Conservation (phyloP, 139 green algal species). For the Edaphochlamys debaryana region DNA sequence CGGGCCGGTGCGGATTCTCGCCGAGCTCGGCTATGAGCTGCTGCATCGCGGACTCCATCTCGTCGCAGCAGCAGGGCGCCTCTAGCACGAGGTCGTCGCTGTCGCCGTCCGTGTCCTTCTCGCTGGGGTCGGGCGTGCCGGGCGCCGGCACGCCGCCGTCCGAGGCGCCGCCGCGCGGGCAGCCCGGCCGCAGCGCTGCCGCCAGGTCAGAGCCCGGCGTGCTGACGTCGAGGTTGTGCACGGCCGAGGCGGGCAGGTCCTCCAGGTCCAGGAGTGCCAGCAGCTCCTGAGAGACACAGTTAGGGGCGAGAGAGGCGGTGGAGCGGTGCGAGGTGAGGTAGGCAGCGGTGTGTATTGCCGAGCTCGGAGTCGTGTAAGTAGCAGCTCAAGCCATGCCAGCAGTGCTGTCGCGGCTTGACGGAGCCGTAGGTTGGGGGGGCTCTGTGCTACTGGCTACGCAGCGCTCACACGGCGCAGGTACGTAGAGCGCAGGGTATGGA, state of each 20-base stretch:
- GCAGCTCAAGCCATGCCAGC: too few species aligned
- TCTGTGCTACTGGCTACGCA: too few species aligned
- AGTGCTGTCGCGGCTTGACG: too few species aligned
- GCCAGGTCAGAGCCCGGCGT: too few species aligned
- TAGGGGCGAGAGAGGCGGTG: neutral
- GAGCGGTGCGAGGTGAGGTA: too few species aligned
- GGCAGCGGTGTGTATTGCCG: too few species aligned
- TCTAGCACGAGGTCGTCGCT: slow-evolving; percentile 41
- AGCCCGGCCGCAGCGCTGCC: neutral
- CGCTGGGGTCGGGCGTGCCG: slow-evolving; percentile 55
- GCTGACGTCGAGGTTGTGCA: slow-evolving; percentile 5
- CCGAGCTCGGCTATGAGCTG: slow-evolving; percentile 24
- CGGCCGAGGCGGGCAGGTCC: slow-evolving; percentile 13
- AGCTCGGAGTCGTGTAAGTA: too few species aligned
- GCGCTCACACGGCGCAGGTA: too few species aligned
- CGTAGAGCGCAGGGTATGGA: too few species aligned
- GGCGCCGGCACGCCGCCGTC: slow-evolving; percentile 35
- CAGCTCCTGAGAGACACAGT: slow-evolving; percentile 50
- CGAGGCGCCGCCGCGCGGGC: neutral
- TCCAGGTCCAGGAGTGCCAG: slow-evolving; percentile 61
- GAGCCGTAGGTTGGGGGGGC: too few species aligned
- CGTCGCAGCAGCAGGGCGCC: neutral
- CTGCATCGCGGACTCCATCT: slow-evolving; percentile 41
- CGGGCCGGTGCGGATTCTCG: slow-evolving; percentile 37
- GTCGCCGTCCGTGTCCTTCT: slow-evolving; percentile 50